Base-by-base conservation (phyloP, 768 basidiomycete genomes). In the Arthromyces matolae region DNA sequence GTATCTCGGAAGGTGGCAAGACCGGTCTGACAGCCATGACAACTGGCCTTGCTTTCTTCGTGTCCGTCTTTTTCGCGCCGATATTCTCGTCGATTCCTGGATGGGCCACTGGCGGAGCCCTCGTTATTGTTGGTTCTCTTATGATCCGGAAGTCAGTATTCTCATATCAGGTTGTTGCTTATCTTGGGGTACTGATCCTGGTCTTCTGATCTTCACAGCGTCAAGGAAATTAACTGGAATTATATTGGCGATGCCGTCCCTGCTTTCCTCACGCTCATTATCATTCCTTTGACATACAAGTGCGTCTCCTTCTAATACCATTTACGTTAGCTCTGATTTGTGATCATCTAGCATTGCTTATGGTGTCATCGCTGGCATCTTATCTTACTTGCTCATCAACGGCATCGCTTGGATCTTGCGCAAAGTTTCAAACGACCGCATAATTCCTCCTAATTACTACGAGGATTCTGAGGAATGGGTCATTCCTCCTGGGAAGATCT, bases 161-260 rank as follows among this genome's bases (percentile, higher is more conserved):
- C n/a, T n/a, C n/a, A n/a, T n/a, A n/a, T n/a, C n/a, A n/a, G n/a
- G n/a, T n/a, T n/a, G n/a, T n/a, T n/a, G n/a, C n/a, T n/a, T n/a
- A n/a, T n/a, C n/a, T n/a, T n/a, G n/a, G n/a, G n/a, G n/a, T 23
- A n/a, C 48, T 39, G 33, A 24, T 44, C 28, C 20, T 36, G 14
- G 50, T 8, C 45, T 2, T 39, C n/a, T n/a, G n/a, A n/a, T n/a
- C n/a, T n/a, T n/a, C n/a, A n/a, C n/a, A 85, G 82, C 56, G 86
- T 89, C 18, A 76, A 81, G 25, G 89, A 89, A 37, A 85, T 93
- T 64, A 93, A 93, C 66, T 93, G 90, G 90, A 76, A 84, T 59
- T 93, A 91, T 61, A 75, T 88, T 18, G 90, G 90, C 7, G 89
- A 93, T 59, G 78, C 85, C n/a, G 79, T 93, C 0, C 90, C 90